Base-by-base conservation (phyloP, 768 basidiomycete species). In the Chalciporus pseudorubinellus region DNA sequence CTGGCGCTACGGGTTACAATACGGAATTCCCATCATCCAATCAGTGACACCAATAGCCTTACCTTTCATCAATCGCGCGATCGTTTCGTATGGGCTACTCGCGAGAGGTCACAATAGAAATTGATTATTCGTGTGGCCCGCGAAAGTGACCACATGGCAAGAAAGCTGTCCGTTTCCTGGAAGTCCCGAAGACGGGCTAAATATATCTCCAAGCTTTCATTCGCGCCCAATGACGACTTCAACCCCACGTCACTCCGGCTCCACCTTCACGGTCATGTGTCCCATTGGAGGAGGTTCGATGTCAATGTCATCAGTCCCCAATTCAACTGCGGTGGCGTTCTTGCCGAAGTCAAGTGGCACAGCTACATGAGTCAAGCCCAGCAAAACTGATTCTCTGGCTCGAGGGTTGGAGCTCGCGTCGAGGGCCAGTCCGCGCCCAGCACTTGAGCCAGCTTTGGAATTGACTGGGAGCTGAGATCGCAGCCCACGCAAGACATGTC, bases 401-500 rank as follows among this genome's bases (percentile, higher is more conserved):
- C 42, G 50, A 39, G 39, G 51, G 20, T 53, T 50, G 36, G 14
- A 48, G 21, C 36, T 39, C 31, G 33, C 44, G 16, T 40, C 47
- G 42, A 29, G 38, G 28, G 33, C 39, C 51, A 58, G 6, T 48
- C 28, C 13, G 2, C 39, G 50, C 24, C 31, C 28, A 52, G 40
- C 12, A 29, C 16, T n/a, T 12, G 24, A 9, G 42, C 42, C 34
- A 28, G 6, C 18, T 19, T 46, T 58, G 20, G 39, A 13, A 38
- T n/a, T 43, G 41, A 49, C 49, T 34, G 51, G 24, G 18, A 44
- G 6, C 41, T 51, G 57, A 16, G 58, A 42, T 16, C 56, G 54
- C 33, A 76, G 51, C 29, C 73, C 75, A n/a, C 72, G 71, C 44
- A 74, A 46, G 39, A 77, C 48, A 51, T 77, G 75, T 28, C 68